These are phyloP conservation scores for Cardamine resedifolia DNA, from an alignment of 345 rosid genomes.

Conservation along the genomic window DNA sequence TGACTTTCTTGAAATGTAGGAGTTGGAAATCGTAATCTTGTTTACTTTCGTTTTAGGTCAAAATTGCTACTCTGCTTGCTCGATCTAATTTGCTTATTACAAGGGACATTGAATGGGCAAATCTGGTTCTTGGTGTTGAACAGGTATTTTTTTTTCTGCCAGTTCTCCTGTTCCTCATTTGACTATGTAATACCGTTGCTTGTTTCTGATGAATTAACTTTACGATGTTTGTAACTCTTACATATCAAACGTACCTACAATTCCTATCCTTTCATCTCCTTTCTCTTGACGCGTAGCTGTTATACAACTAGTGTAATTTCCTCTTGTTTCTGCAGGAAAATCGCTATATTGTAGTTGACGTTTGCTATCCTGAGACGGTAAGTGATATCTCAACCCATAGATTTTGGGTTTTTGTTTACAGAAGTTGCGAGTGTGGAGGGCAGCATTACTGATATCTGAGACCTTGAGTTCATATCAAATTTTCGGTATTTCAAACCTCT, in stretches of 20 bases:
- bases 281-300: background rate
- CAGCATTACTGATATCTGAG: background rate
- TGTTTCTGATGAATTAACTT: background rate
- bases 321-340: conserved; percentile 66
- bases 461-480: conserved; percentile 15
- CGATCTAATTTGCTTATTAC: conserved; percentile 90
- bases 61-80: conserved; percentile 83
- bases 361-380: conserved; percentile 78
- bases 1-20: conserved; percentile 5
- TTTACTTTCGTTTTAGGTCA: conserved; percentile 43
- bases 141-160: conserved; percentile 51
- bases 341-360: conserved; percentile 85
- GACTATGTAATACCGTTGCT: background rate
- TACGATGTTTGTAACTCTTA: background rate
- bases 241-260: background rate
- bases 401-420: background rate
- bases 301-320: background rate
- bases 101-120: conserved; percentile 98
- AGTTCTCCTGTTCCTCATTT: background rate
- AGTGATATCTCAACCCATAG: conserved; percentile 36
- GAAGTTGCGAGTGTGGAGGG: conserved; percentile 3
- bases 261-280: background rate
- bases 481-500: background rate
- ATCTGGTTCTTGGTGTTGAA: conserved; percentile 92
- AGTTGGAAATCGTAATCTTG: background rate